Evolutionary conservation across 169 alveolate genomes (phyloP).

Genomic region (Sarcocystis neurona): DNA sequence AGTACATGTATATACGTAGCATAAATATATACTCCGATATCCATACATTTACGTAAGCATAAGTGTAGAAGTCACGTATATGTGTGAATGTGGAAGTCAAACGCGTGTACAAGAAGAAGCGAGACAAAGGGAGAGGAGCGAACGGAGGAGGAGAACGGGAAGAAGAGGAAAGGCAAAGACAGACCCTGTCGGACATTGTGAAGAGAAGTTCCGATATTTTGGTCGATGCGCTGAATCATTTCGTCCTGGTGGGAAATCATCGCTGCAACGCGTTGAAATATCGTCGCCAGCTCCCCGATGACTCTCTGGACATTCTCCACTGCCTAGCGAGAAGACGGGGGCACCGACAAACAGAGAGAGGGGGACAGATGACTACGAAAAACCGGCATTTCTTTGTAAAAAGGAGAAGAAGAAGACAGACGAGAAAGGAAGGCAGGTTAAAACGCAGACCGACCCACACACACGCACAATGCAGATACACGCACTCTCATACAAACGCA

Average conservation of each 20-base stretch:
- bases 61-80: too few relatives aligned
- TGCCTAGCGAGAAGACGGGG: slow-evolving; percentile 59
- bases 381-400: too few relatives aligned
- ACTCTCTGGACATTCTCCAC: slow-evolving; percentile 73
- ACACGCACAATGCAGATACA: not conserved
- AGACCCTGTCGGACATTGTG: slow-evolving; percentile 38
- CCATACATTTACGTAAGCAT: not conserved
- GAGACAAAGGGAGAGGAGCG: slow-evolving; percentile 32
- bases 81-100: not conserved
- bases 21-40: too few relatives aligned
- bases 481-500: too few relatives aligned
- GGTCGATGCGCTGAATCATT: slow-evolving; percentile 65
- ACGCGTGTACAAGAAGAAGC: not conserved
- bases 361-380: too few relatives aligned
- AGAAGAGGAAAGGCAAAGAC: not conserved
- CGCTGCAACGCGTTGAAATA: slow-evolving; percentile 72
- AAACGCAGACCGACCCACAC: not conserved
- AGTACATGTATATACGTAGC: too few relatives aligned
- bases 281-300: slow-evolving; percentile 71
- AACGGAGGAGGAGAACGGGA: not conserved
- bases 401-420: too few relatives aligned
- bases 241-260: slow-evolving; percentile 73
- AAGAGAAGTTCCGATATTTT: slow-evolving; percentile 37
- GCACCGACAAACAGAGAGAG: not conserved
- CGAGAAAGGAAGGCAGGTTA: not conserved